phyloP scores from a whole-genome alignment of 768 basidiomycete genomes.

The Mycena metata region DNA sequence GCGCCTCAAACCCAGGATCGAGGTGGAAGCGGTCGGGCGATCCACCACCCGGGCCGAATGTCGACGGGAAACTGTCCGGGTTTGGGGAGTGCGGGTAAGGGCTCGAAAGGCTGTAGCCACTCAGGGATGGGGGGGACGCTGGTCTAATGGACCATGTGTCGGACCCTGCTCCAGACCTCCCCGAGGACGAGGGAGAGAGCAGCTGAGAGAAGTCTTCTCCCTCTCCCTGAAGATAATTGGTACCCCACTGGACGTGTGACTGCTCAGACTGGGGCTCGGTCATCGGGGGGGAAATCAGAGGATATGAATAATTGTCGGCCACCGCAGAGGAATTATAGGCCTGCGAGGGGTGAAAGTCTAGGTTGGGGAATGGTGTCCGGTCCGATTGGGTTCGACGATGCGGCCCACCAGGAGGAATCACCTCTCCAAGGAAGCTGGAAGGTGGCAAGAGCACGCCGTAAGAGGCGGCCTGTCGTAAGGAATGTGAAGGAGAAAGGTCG shows the following conservation, averaged over 20 bases:
- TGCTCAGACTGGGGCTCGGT: background rate
- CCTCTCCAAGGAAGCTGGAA: conserved; percentile 2
- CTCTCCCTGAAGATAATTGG: background rate
- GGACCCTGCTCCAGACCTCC: background rate
- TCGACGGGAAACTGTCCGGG: background rate
- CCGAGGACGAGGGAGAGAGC: background rate
- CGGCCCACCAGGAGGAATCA: background rate
- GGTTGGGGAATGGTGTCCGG: background rate
- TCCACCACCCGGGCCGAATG: background rate
- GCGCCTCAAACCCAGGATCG: background rate
- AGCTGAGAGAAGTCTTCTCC: background rate
- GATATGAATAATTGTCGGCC: conserved; percentile 3
- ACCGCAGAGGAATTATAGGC: background rate
- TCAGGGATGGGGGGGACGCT: conserved; percentile 2
- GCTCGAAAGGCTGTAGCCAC: background rate
- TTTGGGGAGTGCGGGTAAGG: background rate
- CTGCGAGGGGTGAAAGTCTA: background rate
- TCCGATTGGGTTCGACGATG: conserved; percentile 19
- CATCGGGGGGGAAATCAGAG: background rate
- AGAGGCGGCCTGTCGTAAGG: background rate
- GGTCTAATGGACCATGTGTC: conserved; percentile 16
- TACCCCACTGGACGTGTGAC: background rate
- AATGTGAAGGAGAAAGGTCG: background rate
- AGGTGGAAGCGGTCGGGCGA: background rate
- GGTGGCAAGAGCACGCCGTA: background rate